These are phyloP conservation scores for Plasmodium fragile DNA, from an alignment of 169 alveolate genomes.

Conservation along the genomic window DNA sequence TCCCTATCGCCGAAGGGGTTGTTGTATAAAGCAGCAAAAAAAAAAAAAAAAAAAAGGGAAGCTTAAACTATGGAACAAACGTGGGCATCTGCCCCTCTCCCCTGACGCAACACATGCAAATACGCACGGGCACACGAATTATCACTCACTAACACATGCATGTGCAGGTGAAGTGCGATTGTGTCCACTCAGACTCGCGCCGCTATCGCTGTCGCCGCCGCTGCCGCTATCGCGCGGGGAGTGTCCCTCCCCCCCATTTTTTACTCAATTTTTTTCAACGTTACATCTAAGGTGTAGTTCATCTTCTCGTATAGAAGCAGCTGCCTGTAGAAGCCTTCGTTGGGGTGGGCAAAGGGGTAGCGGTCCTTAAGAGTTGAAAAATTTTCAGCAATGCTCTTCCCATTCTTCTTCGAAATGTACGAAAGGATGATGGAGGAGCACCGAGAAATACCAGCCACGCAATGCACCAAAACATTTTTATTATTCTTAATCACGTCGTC, in stretches of 20 bases:
- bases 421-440: conserved; percentile 68
- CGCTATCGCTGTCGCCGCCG: background rate
- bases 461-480: conserved; percentile 54
- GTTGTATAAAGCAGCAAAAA: background rate
- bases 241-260: background rate
- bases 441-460: conserved; percentile 73
- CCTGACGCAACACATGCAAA: too few relatives aligned
- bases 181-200: background rate
- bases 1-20: background rate
- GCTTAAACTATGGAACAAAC: background rate
- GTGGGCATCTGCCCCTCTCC: background rate
- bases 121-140: background rate
- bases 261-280: background rate
- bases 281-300: conserved; percentile 62
- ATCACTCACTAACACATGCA: too few relatives aligned
- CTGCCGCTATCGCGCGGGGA: background rate
- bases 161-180: background rate
- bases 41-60: background rate
- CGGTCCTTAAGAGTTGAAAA: conserved; percentile 5
- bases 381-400: conserved; percentile 25
- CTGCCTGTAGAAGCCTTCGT: conserved; percentile 58
- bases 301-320: conserved; percentile 58
- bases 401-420: conserved; percentile 47
- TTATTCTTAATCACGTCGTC: conserved; percentile 15
- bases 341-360: conserved; percentile 69